Base-by-base conservation (phyloP, 257 asterid species). In the Solanum clarkiae region DNA sequence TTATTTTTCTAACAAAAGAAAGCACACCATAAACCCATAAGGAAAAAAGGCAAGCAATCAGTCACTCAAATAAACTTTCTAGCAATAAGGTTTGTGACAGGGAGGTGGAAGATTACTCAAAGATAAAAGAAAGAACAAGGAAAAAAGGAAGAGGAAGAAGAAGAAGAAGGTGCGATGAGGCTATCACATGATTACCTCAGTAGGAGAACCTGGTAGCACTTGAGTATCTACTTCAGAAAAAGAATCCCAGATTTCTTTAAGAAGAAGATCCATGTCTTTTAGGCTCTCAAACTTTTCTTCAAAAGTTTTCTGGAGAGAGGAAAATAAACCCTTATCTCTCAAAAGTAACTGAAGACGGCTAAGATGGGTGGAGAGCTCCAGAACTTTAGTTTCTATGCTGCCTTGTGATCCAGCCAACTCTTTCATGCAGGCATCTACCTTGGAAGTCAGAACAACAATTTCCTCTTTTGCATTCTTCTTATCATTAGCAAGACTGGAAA, bases 381-480 rank as follows among this genome's bases (percentile, higher is more conserved):
- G 57, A 81, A 92, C 89, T 72, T 80, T 89, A 88, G 83, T 92
- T 80, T 85, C 92, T 70, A 88, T 53, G 86, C 89, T 90, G 87
- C 94, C 93, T 87, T 84, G 95, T 51, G 89, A 87, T 56, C 92
- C 95, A 84, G 91, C 91, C 89, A 95, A 89, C 90, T 95, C 97
- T 87, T 92, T 92, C 92, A 89, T 90, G 92, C 94, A 93, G 86
- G 91, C 90, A 83, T 90, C 89, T 88, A 96, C 89, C 91, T 91
- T 90, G 56, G 93, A 86, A 71, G 88, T 89, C 84, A 96, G 97
- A 57, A 81, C 85, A n/a, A 88, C 74, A 75, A 90, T 90, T 89
- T 93, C 96, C 88, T 91, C 84, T 80, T 92, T 95, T 49, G 94
- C 92, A 85, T 79, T 85, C 84, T 88, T 84, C 91, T 95, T 97